Evolutionary conservation across 1,139 yeast genomes (phyloP).

Genomic region (Blastobotrys ciferrii): DNA sequence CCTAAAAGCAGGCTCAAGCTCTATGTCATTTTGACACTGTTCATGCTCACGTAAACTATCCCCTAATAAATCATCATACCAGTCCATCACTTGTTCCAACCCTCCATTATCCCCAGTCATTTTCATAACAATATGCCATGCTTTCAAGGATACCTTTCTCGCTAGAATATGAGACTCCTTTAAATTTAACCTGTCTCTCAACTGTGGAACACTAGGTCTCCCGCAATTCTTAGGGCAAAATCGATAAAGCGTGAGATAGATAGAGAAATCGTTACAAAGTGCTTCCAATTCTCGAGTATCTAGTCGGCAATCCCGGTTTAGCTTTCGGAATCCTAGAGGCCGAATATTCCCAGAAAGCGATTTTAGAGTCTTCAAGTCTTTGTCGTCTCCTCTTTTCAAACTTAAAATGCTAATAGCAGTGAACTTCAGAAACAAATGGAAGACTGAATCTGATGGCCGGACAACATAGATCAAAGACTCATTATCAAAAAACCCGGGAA

Average conservation of each 20-base stretch:
- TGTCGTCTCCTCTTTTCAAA: not conserved
- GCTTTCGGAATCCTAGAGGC: constrained; percentile 20
- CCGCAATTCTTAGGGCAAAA: constrained; percentile 17
- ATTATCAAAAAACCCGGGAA: constrained; percentile 8
- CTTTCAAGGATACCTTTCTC: constrained; percentile 19
- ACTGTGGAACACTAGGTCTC: constrained; percentile 21
- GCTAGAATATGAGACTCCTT: constrained; percentile 25
- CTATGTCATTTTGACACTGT: constrained; percentile 11
- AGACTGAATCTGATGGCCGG: constrained; percentile 16
- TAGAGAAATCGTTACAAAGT: constrained; percentile 22
- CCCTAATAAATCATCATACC: constrained; percentile 21
- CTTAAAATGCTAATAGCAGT: constrained; percentile 16
- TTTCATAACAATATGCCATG: constrained; percentile 19
- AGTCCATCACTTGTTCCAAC: constrained; percentile 14
- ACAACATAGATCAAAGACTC: not conserved
- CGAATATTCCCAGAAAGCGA: constrained; percentile 21
- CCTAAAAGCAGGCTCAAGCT: constrained; percentile 10
- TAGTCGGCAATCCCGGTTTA: constrained; percentile 18
- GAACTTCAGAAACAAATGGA: constrained; percentile 21
- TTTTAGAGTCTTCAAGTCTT: constrained; percentile 8
- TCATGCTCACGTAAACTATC: constrained; percentile 19
- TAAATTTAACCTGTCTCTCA: constrained; percentile 18
- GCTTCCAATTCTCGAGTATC: constrained; percentile 22
- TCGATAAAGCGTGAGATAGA: constrained; percentile 18
- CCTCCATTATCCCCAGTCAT: constrained; percentile 17